phyloP scores from a whole-genome alignment of 2,329 filamentous ascomycete species.

The Fusarium xylarioides region DNA sequence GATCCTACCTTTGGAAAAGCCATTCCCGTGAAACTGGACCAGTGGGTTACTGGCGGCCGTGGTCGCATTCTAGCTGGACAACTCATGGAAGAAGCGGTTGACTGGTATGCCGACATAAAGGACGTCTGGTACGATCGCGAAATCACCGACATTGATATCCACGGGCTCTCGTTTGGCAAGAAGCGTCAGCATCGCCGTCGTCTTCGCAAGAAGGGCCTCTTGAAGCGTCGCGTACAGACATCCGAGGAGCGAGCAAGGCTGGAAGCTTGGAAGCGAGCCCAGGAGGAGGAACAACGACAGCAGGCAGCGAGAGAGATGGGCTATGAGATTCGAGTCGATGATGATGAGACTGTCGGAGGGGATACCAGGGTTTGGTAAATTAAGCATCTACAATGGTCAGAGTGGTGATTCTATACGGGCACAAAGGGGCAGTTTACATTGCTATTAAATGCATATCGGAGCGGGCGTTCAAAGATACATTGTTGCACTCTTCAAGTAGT shows the following conservation, averaged over 20 bases:
- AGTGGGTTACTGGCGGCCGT: slow-evolving; percentile 65
- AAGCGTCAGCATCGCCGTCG: slow-evolving; percentile 61
- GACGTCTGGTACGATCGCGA: slow-evolving; percentile 58
- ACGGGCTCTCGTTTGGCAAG: slow-evolving; percentile 56
- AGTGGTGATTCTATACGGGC: background rate
- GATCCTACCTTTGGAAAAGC: slow-evolving; percentile 70
- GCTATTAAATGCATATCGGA: slow-evolving; percentile 28
- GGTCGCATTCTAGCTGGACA: slow-evolving; percentile 53
- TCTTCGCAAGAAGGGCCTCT: slow-evolving; percentile 57
- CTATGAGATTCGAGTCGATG: slow-evolving; percentile 47
- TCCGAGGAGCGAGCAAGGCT: slow-evolving; percentile 55
- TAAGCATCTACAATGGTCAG: background rate
- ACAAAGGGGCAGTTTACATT: slow-evolving; percentile 6
- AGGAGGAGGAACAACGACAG: slow-evolving; percentile 52
- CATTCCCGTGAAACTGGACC: slow-evolving; percentile 69
- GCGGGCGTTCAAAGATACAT: slow-evolving; percentile 27
- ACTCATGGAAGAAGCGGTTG: slow-evolving; percentile 55
- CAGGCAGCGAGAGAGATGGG: slow-evolving; percentile 53
- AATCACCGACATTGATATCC: slow-evolving; percentile 55
- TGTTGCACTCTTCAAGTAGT: slow-evolving; percentile 11
- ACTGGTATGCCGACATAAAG: slow-evolving; percentile 57
- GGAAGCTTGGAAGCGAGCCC: slow-evolving; percentile 55
- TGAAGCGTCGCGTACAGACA: slow-evolving; percentile 47
- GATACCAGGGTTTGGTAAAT: slow-evolving; percentile 44
- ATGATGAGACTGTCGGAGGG: slow-evolving; percentile 44